These are phyloP conservation scores for Bipolaris victoriae DNA, from an alignment of 2,329 filamentous ascomycete species.

Conservation along the genomic window DNA sequence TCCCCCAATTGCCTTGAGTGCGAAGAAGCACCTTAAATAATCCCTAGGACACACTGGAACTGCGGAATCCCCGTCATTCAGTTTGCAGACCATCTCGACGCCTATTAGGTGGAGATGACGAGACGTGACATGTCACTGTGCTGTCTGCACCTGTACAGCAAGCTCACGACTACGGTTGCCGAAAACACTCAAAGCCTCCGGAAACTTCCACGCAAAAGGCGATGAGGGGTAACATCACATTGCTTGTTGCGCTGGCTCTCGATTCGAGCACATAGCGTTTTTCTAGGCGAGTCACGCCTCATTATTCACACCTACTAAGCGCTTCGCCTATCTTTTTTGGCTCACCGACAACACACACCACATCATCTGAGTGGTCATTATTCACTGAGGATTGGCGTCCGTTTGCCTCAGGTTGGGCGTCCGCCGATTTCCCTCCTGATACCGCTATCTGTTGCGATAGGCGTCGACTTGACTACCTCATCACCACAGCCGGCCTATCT, in stretches of 20 bases:
- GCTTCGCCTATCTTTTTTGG: neutral
- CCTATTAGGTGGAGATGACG: neutral
- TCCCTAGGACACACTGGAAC: neutral
- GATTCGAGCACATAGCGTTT: conserved; percentile 5
- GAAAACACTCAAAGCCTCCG: conserved; percentile 22
- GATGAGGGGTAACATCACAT: conserved; percentile 20
- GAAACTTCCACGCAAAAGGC: neutral
- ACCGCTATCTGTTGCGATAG: conserved; percentile 2
- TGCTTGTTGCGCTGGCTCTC: neutral
- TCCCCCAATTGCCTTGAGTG: neutral
- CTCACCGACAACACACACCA: neutral
- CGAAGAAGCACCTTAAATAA: neutral
- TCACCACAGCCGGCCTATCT: conserved; percentile 13
- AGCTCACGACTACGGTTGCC: conserved; percentile 18
- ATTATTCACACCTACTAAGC: conserved; percentile 2
- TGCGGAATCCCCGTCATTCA: neutral
- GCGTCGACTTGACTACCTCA: neutral
- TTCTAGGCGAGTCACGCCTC: conserved; percentile 4
- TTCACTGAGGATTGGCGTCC: neutral
- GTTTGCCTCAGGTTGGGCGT: neutral
- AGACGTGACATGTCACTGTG: conserved; percentile 7
- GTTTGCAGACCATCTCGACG: neutral
- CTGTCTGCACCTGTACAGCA: conserved; percentile 5
- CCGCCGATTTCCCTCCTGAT: neutral
- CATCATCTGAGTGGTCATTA: neutral